Conservation (phyloP, 139 green algal species). For the Chloropicon primus region DNA sequence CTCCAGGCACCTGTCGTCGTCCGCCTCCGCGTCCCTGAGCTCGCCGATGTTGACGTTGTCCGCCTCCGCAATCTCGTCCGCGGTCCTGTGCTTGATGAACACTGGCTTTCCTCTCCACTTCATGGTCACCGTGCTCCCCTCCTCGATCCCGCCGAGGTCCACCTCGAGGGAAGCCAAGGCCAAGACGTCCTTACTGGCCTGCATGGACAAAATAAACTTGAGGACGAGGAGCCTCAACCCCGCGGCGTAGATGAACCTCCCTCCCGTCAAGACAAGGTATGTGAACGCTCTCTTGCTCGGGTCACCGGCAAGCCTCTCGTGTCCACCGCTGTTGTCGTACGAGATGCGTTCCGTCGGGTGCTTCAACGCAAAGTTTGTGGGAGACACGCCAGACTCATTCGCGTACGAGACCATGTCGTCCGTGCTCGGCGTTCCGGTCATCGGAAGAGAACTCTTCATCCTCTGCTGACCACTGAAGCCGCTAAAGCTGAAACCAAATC, state of each 20-base stretch:
- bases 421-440: not conserved
- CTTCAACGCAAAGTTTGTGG: not conserved
- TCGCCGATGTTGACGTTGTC: slow-evolving; percentile 48
- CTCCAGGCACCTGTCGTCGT: slow-evolving; percentile 29
- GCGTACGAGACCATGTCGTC: not conserved
- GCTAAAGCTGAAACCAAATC: too few species aligned
- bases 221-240: slow-evolving; percentile 82
- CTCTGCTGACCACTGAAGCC: not conserved
- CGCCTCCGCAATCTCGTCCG: slow-evolving; percentile 67
- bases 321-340: slow-evolving; percentile 68
- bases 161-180: slow-evolving; percentile 87
- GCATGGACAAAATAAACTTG: slow-evolving; percentile 93
- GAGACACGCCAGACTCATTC: not conserved
- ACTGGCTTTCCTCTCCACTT: slow-evolving; percentile 99
- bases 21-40: slow-evolving; percentile 81
- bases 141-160: slow-evolving; percentile 73
- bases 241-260: slow-evolving; percentile 96
- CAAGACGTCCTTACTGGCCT: slow-evolving; percentile 81
- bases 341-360: not conserved
- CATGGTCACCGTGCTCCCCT: slow-evolving; percentile 82
- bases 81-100: slow-evolving; percentile 83
- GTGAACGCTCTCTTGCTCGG: slow-evolving; percentile 81
- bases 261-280: slow-evolving; percentile 92
- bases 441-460: not conserved
- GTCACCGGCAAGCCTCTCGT: slow-evolving; percentile 70